Evolutionary conservation across 164 flowering plant genomes (phyloP).

Genomic region (Cinnamomum micranthum): DNA sequence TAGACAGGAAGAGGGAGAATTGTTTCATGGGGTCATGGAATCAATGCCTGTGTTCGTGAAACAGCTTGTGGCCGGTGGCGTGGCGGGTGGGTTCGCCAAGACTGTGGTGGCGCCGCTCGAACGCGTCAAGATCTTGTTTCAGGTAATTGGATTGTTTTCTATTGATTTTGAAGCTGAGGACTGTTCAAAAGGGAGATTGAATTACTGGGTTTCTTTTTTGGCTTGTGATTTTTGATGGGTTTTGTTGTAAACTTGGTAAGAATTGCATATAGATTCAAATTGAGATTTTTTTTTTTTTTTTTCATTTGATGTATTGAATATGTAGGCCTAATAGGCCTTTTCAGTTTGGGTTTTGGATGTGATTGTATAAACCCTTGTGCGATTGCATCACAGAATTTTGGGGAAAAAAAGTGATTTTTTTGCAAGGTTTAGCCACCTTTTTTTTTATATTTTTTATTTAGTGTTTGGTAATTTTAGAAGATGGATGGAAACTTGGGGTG

Average conservation of each 20-base stretch:
- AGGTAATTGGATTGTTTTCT: conserved; percentile 32
- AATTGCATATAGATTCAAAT: neutral
- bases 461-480: too few relatives aligned
- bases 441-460: too few relatives aligned
- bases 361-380: neutral
- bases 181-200: neutral
- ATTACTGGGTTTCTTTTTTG: neutral
- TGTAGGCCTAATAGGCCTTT: neutral
- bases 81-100: conserved; percentile 90
- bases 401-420: too few relatives aligned
- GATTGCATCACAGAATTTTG: too few relatives aligned
- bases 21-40: neutral
- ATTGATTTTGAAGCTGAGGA: too few relatives aligned
- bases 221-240: neutral
- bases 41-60: conserved; percentile 64
- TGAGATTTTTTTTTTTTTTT: neutral
- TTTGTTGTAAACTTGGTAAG: neutral
- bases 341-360: neutral
- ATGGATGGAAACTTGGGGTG: neutral
- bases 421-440: too few relatives aligned
- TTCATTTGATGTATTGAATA: neutral
- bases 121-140: conserved; percentile 94
- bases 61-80: conserved; percentile 91
- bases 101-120: conserved; percentile 93
- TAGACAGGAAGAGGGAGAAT: neutral